A percentile compares a stretch with the other conserved stretches of the same genome.
Conservation (phyloP, 2,329 filamentous ascomycete species). For the Pseudovirgaria hyperparasitica region DNA sequence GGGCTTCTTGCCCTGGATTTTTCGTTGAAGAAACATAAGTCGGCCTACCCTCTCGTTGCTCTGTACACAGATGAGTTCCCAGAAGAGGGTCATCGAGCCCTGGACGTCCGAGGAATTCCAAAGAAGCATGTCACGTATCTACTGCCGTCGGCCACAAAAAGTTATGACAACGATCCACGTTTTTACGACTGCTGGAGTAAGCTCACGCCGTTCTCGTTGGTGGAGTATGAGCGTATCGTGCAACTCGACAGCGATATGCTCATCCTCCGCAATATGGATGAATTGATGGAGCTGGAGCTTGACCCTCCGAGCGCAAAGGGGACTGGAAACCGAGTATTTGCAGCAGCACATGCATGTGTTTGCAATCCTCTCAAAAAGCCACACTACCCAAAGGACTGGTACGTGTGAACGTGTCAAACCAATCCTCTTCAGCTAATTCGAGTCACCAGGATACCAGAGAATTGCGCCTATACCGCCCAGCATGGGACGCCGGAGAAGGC, state of each 20-base stretch:
- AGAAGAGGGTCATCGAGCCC: slow-evolving; percentile 51
- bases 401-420: slow-evolving; percentile 5
- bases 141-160: slow-evolving; percentile 49
- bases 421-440: slow-evolving; percentile 3
- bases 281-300: slow-evolving; percentile 72
- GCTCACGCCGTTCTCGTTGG: slow-evolving; percentile 63
- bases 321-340: slow-evolving; percentile 56
- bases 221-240: slow-evolving; percentile 66
- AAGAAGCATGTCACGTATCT: slow-evolving; percentile 61
- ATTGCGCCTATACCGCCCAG: slow-evolving; percentile 50
- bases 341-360: slow-evolving; percentile 71
- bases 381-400: slow-evolving; percentile 69
- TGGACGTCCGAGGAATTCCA: slow-evolving; percentile 56
- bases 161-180: slow-evolving; percentile 65
- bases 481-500: slow-evolving; percentile 37
- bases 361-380: slow-evolving; percentile 70
- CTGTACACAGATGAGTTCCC: slow-evolving; percentile 74
- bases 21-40: slow-evolving; percentile 52
- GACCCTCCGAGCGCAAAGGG: slow-evolving; percentile 43
- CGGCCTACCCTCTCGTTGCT: slow-evolving; percentile 66
- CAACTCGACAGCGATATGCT: slow-evolving; percentile 87
- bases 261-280: slow-evolving; percentile 74
- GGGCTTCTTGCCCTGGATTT: slow-evolving; percentile 73
- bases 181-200: slow-evolving; percentile 91
- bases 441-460: slow-evolving; percentile 34